These are phyloP conservation scores for Boletus barrowsii DNA, from an alignment of 768 basidiomycete species.

Conservation along the genomic window DNA sequence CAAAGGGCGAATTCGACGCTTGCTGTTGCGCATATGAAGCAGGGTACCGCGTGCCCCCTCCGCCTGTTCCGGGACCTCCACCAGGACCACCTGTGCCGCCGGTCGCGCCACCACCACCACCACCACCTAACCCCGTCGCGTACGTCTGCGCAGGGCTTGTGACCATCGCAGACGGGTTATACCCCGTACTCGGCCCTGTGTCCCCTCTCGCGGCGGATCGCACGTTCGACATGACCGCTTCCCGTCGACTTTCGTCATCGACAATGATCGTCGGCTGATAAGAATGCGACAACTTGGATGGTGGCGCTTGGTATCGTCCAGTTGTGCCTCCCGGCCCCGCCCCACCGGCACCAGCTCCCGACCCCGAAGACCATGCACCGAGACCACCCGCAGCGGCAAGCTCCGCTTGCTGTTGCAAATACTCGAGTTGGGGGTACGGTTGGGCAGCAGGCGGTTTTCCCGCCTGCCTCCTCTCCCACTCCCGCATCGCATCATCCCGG, in stretches of 20 bases:
- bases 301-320: conserved; percentile 46
- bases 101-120: background rate
- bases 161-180: conserved; percentile 51
- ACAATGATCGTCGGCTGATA: conserved; percentile 59
- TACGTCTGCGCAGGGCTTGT: conserved; percentile 78
- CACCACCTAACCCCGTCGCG: conserved; percentile 32
- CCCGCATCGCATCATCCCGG: conserved; percentile 89
- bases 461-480: conserved; percentile 90
- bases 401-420: conserved; percentile 90
- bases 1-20: conserved; percentile 45
- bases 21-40: conserved; percentile 50
- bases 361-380: conserved; percentile 48
- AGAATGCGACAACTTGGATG: conserved; percentile 32
- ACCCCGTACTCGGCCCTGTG: conserved; percentile 38
- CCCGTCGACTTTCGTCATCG: conserved; percentile 67
- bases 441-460: conserved; percentile 69
- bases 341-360: conserved; percentile 9
- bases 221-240: conserved; percentile 80
- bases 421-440: conserved; percentile 88
- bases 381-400: conserved; percentile 64
- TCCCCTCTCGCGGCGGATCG: conserved; percentile 59
- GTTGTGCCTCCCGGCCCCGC: conserved; percentile 20
- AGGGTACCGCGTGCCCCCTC: conserved; percentile 49
- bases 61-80: background rate
- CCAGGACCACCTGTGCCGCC: background rate